These are phyloP conservation scores for Veloporphyrellus conicus DNA, from an alignment of 1,284 basidiomycete genomes.

Conservation along the genomic window DNA sequence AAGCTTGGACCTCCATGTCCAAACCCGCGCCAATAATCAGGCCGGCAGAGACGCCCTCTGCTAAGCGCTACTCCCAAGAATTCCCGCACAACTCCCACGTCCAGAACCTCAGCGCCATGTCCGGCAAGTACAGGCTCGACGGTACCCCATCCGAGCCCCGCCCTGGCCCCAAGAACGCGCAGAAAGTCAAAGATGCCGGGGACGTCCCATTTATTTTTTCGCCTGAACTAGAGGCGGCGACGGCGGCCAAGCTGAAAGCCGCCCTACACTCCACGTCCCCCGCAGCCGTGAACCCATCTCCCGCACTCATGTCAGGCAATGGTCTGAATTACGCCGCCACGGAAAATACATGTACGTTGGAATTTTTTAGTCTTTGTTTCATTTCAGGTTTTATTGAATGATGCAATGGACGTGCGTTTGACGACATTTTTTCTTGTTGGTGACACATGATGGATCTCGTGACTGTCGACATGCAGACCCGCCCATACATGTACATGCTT, in stretches of 20 bases:
- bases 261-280: constrained; percentile 19
- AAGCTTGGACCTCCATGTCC: constrained; percentile 17
- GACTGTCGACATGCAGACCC: constrained; percentile 7
- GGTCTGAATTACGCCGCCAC: constrained; percentile 13
- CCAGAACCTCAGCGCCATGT: constrained; percentile 26
- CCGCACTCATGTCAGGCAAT: constrained; percentile 22
- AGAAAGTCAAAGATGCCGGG: constrained; percentile 30
- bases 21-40: constrained; percentile 6
- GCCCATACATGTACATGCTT: constrained; percentile 2
- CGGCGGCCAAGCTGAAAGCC: constrained; percentile 28
- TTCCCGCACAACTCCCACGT: constrained; percentile 17
- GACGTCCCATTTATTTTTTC: constrained; percentile 34
- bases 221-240: constrained; percentile 29
- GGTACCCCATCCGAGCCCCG: constrained; percentile 15
- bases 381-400: constrained; percentile 4
- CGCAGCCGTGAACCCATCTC: constrained; percentile 9
- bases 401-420: constrained; percentile 1
- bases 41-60: neutral
- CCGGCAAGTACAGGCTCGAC: constrained; percentile 27
- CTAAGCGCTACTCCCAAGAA: constrained; percentile 26
- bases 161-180: constrained; percentile 8
- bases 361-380: constrained; percentile 9
- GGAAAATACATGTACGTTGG: constrained; percentile 28
- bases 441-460: neutral
- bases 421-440: neutral